phyloP scores from a whole-genome alignment of 176 grass and related monocot genomes.

The Aegilops bicornis region DNA sequence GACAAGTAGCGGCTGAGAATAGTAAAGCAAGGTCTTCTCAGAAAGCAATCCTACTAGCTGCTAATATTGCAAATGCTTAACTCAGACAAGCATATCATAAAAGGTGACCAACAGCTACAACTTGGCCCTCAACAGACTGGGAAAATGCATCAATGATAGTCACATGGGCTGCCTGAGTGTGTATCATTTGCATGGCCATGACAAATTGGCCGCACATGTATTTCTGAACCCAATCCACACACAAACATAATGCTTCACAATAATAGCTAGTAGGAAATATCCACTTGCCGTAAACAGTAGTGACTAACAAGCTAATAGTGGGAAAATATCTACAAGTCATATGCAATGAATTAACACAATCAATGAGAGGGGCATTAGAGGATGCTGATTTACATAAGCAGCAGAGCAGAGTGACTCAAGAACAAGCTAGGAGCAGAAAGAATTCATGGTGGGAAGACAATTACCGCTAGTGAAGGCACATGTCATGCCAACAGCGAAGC shows the following conservation, averaged over 20 bases:
- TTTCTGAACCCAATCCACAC: neutral
- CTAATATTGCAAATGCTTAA: neutral
- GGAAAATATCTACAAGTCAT: neutral
- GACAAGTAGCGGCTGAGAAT: no score
- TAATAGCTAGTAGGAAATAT: neutral
- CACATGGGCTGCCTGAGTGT: no score
- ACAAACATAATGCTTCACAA: neutral
- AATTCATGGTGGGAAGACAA: neutral
- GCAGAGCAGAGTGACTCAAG: neutral
- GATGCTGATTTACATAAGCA: neutral
- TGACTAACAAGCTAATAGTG: neutral
- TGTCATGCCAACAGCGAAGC: conserved; percentile 75
- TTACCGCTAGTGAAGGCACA: conserved; percentile 91
- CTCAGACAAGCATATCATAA: neutral
- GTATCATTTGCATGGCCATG: no score
- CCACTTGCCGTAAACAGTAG: no score
- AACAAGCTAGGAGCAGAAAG: neutral
- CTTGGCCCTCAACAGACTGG: no score
- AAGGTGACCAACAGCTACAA: no score
- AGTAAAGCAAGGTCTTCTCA: no score
- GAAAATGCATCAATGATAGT: neutral
- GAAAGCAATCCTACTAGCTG: neutral
- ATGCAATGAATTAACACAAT: neutral
- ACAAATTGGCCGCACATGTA: neutral
- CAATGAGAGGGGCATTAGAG: neutral